Evolutionary conservation across 108 stramenopile species (phyloP).

Genomic region (Aurantiochytrium sp.): DNA sequence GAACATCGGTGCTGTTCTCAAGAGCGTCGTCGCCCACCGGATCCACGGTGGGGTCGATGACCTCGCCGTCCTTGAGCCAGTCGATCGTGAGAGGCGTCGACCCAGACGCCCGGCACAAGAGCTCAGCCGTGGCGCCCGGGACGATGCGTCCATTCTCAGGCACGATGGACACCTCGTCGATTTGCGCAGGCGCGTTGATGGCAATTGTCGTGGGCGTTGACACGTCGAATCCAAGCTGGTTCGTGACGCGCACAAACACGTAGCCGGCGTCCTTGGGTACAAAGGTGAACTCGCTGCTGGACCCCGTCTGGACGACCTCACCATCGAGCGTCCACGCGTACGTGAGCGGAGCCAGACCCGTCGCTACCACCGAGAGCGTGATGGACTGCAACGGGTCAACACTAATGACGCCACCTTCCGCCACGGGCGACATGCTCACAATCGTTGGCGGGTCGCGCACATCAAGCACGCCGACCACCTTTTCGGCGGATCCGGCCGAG

Average conservation of each 20-base stretch:
- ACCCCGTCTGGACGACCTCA: background rate
- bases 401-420: background rate
- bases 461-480: background rate
- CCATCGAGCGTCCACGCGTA: background rate
- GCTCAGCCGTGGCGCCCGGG: background rate
- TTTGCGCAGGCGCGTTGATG: background rate
- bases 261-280: background rate
- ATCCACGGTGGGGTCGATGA: background rate
- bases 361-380: background rate
- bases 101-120: background rate
- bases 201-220: background rate
- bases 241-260: background rate
- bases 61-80: background rate
- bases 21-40: background rate
- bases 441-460: conserved; percentile 20
- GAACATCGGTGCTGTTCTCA: background rate
- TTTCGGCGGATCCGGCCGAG: background rate
- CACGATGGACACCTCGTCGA: background rate
- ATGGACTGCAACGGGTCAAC: background rate
- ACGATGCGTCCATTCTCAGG: background rate
- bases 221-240: background rate
- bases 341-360: background rate
- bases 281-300: background rate
- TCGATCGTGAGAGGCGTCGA: background rate
- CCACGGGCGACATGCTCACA: background rate